Evolutionary conservation across 225 moss, liverwort and hornwort genomes (phyloP).

Genomic region (Anthoceros angustus): DNA sequence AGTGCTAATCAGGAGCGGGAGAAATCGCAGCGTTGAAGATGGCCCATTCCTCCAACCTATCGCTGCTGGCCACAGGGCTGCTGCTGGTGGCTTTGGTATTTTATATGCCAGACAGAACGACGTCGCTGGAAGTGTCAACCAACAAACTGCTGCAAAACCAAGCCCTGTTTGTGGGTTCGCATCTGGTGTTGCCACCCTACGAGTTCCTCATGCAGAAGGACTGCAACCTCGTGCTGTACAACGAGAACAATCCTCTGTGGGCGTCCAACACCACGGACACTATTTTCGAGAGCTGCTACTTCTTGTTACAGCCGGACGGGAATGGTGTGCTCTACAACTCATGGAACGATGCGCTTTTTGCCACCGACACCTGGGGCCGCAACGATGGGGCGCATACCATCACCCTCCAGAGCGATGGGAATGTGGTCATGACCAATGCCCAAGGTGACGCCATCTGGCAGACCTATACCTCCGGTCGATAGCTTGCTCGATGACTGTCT

Average conservation of each 20-base stretch:
- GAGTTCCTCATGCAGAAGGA: background rate
- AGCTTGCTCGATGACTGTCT: background rate
- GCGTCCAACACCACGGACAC: background rate
- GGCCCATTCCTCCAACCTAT: background rate
- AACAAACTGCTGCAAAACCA: background rate
- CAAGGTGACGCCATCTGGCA: background rate
- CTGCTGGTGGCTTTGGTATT: background rate
- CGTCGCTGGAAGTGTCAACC: background rate
- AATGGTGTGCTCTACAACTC: background rate
- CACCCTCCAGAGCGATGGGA: slow-evolving; percentile 4
- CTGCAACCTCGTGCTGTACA: background rate
- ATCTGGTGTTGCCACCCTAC: background rate
- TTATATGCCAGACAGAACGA: background rate
- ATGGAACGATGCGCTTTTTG: background rate
- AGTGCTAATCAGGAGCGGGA: background rate
- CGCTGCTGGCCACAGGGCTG: background rate
- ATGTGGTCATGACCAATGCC: background rate
- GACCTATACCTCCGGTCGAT: background rate
- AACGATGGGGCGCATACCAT: slow-evolving; percentile 1
- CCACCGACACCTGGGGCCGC: slow-evolving; percentile 4
- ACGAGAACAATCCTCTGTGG: background rate
- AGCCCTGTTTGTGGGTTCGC: background rate
- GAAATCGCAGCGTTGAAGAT: background rate
- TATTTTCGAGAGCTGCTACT: background rate
- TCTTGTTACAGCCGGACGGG: background rate